Evolutionary conservation across 805 yeast species (phyloP).

Genomic region (Hyphopichia homilentoma): DNA sequence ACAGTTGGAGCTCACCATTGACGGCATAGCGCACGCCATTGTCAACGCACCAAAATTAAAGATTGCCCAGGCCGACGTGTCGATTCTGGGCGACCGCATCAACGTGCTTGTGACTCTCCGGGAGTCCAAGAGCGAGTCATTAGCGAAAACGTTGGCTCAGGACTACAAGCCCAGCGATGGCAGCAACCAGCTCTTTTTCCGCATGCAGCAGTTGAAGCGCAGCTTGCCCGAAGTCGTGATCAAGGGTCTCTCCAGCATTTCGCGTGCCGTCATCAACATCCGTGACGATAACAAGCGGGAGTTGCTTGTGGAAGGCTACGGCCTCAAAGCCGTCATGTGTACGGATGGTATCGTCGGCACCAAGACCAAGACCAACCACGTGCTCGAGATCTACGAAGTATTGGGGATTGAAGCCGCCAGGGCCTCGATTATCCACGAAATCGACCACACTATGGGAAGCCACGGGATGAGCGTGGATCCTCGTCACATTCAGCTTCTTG

Average conservation of each 20-base stretch:
- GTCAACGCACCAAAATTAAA: slow-evolving; percentile 85
- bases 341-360: slow-evolving; percentile 95
- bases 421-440: slow-evolving; percentile 86
- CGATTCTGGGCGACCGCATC: slow-evolving; percentile 63
- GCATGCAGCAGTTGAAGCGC: slow-evolving; percentile 87
- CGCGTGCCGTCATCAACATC: slow-evolving; percentile 95
- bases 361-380: slow-evolving; percentile 86
- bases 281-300: slow-evolving; percentile 84
- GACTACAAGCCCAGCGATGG: slow-evolving; percentile 33
- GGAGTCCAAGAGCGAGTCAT: slow-evolving; percentile 33
- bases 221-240: slow-evolving; percentile 84
- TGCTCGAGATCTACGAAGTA: slow-evolving; percentile 82
- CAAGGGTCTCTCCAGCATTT: slow-evolving; percentile 85
- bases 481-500: slow-evolving; percentile 94
- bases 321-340: slow-evolving; percentile 91
- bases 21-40: slow-evolving; percentile 81
- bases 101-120: slow-evolving; percentile 54
- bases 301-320: slow-evolving; percentile 95
- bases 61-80: slow-evolving; percentile 68
- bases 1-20: slow-evolving; percentile 84
- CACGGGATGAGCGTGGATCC: slow-evolving; percentile 99
- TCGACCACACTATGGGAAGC: slow-evolving; percentile 95
- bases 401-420: slow-evolving; percentile 98
- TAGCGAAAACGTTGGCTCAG: slow-evolving; percentile 32
- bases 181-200: slow-evolving; percentile 63